These are phyloP conservation scores for Fusarium sp. DNA, from an alignment of 2,329 filamentous ascomycete genomes.

Conservation along the genomic window DNA sequence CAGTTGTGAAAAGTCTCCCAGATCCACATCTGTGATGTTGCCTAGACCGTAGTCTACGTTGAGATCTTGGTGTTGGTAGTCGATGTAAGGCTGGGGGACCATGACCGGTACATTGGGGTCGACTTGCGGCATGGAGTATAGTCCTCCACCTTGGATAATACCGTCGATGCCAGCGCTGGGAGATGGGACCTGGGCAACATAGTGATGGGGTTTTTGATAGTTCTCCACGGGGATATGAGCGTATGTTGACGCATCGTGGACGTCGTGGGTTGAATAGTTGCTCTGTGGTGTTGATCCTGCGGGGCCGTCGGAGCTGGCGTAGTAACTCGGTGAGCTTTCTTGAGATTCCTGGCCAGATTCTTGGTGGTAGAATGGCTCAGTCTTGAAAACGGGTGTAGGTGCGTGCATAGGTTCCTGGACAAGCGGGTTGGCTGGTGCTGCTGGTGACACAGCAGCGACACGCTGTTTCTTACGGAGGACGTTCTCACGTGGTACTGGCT, in stretches of 20 bases:
- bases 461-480: conserved; percentile 31
- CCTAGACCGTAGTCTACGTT: conserved; percentile 29
- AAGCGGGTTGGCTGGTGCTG: background rate
- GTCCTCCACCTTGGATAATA: conserved; percentile 13
- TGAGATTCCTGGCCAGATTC: conserved; percentile 17
- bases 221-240: background rate
- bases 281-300: conserved; percentile 34
- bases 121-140: conserved; percentile 21
- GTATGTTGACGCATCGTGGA: conserved; percentile 15
- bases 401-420: conserved; percentile 1
- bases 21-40: conserved; percentile 37
- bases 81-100: conserved; percentile 22
- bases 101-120: conserved; percentile 14
- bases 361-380: conserved; percentile 13
- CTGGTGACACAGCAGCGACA: background rate
- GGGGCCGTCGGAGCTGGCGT: conserved; percentile 20
- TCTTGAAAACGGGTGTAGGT: background rate
- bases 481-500: conserved; percentile 13
- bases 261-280: conserved; percentile 18
- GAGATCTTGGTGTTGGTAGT: conserved; percentile 22
- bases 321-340: conserved; percentile 32
- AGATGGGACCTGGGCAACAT: conserved; percentile 19
- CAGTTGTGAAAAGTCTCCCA: conserved; percentile 40
- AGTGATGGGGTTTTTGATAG: conserved; percentile 3
- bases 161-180: conserved; percentile 35